Evolutionary conservation across 2,329 filamentous ascomycete genomes (phyloP).

Genomic region (Fusarium coffeatum): DNA sequence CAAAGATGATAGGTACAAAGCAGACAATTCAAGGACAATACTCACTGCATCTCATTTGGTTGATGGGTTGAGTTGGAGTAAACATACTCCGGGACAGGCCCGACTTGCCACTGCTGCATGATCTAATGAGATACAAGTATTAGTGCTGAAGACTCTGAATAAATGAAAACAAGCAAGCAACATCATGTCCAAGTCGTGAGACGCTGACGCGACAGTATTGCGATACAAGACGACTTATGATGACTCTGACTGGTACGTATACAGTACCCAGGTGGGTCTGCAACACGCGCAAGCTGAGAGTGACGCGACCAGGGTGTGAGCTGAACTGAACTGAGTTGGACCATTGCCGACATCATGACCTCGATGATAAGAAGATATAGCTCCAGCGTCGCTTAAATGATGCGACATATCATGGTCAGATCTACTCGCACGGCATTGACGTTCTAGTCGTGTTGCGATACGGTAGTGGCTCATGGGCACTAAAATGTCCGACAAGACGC

Average conservation of each 20-base stretch:
- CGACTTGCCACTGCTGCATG: slow-evolving; percentile 72
- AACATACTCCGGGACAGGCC: slow-evolving; percentile 70
- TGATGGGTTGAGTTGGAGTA: slow-evolving; percentile 66
- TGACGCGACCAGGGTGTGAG: slow-evolving; percentile 46
- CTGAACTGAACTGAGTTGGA: slow-evolving; percentile 30
- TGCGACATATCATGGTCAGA: neutral
- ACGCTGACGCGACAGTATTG: slow-evolving; percentile 19
- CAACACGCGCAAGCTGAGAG: slow-evolving; percentile 39
- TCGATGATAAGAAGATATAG: neutral
- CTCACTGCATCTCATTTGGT: slow-evolving; percentile 69
- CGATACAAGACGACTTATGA: slow-evolving; percentile 30
- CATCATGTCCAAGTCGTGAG: slow-evolving; percentile 21
- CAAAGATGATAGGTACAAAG: slow-evolving; percentile 39
- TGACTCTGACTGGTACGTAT: slow-evolving; percentile 36
- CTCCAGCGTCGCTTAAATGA: neutral
- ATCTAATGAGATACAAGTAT: slow-evolving; percentile 53
- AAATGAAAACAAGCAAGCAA: slow-evolving; percentile 21
- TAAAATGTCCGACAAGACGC: slow-evolving; percentile 23
- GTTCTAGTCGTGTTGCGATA: neutral
- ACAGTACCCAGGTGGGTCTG: slow-evolving; percentile 42
- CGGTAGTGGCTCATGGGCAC: neutral
- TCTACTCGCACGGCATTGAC: neutral
- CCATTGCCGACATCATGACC: slow-evolving; percentile 26
- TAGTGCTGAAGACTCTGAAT: slow-evolving; percentile 23
- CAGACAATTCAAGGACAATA: slow-evolving; percentile 58